A percentile compares a stretch with the other conserved stretches of the same genome.
Conservation (phyloP, 352 stramenopile genomes). For the Pythium pectinolyticum region DNA sequence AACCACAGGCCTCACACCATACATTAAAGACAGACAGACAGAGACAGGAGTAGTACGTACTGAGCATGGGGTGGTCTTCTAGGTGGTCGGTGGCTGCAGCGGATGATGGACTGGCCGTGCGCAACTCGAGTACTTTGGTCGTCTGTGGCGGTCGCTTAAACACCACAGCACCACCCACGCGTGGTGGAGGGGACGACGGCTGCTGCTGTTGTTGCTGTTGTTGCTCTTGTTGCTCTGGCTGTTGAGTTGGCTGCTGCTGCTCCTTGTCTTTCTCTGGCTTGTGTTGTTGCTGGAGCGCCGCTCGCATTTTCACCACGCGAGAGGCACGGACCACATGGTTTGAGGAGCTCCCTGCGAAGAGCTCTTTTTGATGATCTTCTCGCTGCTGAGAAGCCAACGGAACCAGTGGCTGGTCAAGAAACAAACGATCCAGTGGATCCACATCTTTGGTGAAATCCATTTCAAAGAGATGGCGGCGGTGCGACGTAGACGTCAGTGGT, state of each 20-base stretch:
- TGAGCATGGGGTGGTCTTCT: constrained; percentile 21
- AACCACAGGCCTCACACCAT: no score
- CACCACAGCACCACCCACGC: not conserved
- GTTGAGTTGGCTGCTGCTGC: no score
- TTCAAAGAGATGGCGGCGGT: constrained; percentile 23
- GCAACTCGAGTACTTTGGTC: not conserved
- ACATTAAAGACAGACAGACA: not conserved
- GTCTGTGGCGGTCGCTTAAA: not conserved
- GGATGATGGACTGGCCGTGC: not conserved
- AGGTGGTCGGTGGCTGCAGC: not conserved
- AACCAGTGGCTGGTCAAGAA: constrained; percentile 13
- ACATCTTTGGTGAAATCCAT: constrained; percentile 22
- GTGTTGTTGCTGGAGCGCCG: constrained; percentile 6
- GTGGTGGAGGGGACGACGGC: not conserved
- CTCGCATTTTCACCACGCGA: constrained; percentile 15
- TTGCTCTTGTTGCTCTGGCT: not conserved
- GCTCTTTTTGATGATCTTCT: no score
- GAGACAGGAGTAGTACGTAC: constrained; percentile 10
- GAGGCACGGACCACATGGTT: constrained; percentile 22
- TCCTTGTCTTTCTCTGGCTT: no score
- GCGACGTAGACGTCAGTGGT: not conserved
- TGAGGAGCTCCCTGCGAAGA: no score
- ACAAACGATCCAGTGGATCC: constrained; percentile 5
- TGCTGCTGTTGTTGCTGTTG: not conserved
- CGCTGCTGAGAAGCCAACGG: not conserved